A percentile compares a stretch with the other conserved stretches of the same genome.
Conservation (phyloP, 108 stramenopile species). For the Pinguiococcus pyrenoidosus region DNA sequence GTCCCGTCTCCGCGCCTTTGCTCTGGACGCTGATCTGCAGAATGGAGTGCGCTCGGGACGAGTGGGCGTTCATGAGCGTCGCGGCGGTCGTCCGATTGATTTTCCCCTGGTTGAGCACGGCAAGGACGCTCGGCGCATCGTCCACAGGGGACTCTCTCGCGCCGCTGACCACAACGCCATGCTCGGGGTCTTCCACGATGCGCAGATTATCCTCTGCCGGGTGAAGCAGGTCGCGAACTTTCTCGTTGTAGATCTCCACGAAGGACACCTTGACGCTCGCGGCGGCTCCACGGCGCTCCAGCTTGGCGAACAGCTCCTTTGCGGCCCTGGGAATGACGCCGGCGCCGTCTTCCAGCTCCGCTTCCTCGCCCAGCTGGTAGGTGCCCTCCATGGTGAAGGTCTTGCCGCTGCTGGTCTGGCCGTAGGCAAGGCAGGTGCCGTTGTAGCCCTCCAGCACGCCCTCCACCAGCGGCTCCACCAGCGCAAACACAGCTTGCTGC, state of each 20-base stretch:
- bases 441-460: constrained; percentile 68
- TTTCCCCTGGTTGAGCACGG: constrained; percentile 64
- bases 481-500: constrained; percentile 15
- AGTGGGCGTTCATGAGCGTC: constrained; percentile 68
- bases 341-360: neutral
- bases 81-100: constrained; percentile 71
- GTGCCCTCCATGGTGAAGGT: constrained; percentile 31
- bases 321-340: neutral
- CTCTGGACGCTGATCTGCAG: constrained; percentile 39
- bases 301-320: neutral
- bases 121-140: too few species aligned
- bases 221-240: constrained; percentile 15
- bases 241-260: constrained; percentile 25
- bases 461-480: constrained; percentile 46
- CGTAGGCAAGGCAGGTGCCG: constrained; percentile 83
- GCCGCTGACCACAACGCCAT: too few species aligned
- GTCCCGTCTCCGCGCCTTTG: constrained; percentile 8
- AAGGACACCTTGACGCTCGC: constrained; percentile 1
- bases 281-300: neutral
- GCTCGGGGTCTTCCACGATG: too few species aligned
- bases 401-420: constrained; percentile 53
- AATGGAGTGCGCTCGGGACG: constrained; percentile 72
- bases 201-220: too few species aligned
- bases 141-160: too few species aligned
- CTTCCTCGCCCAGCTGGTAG: too few species aligned